Base-by-base conservation (phyloP, 768 basidiomycete species). In the Termitomyces sp. region DNA sequence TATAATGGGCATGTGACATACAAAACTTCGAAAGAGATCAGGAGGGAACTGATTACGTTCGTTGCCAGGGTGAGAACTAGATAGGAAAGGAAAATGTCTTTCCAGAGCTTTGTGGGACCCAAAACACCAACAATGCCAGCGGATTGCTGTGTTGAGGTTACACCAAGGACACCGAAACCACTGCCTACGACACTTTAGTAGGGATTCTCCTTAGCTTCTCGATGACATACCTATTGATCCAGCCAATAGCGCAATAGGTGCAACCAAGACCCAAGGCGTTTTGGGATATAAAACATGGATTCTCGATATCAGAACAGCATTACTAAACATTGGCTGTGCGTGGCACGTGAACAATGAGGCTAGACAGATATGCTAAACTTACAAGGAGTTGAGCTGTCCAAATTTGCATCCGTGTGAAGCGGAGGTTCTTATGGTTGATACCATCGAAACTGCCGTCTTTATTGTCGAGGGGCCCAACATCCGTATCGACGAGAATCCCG, bases 311-410 rank as follows among this genome's bases (percentile, higher is more conserved):
- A 62, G 54, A 16, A 62, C 58, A 48, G 55, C 58, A 49, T 62
- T 58, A 47, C 58, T 60, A 42, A 63, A 57, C 52, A 63, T 57
- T 22, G 62, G 62, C 62, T 63, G 45, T 45, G 11, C n/a, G 12
- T 30, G 37, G 27, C 49, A 34, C 13, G 24, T 18, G 22, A 33
- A 12, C 20, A 30, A 55, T 34, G 11, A 58, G n/a, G 24, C n/a
- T 6, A 44, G 30, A 5, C 0, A 8, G 27, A 27, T 4, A 4
- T 18, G 27, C 27, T 22, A n/a, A 11, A 55, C 62, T 33, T 27
- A 63, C 62, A 22, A 63, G 58, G 12, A 63, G 37, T 27, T 59
- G 58, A 12, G 62, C 58, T 6, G 62, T 54, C 62, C 62, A 63
- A 54, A 46, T 60, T 39, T 63, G 58, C 54, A 63, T 59, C 51